These are phyloP conservation scores for Phalaenopsis hybrid DNA, from an alignment of 116 monocot genomes.

Conservation along the genomic window DNA sequence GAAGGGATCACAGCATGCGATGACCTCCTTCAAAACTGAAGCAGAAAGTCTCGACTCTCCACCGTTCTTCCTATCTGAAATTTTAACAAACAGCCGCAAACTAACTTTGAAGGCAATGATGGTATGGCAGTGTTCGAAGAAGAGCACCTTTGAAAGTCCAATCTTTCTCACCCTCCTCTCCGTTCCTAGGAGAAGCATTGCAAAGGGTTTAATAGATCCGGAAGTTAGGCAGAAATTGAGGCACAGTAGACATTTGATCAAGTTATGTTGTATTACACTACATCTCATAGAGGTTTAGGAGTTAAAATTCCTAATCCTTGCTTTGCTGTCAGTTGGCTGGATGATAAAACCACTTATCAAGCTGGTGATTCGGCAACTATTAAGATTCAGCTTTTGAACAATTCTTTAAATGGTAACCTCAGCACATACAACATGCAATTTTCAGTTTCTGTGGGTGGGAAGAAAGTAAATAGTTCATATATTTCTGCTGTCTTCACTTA, in stretches of 20 bases:
- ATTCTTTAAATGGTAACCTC: slow-evolving; percentile 12
- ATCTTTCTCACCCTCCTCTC: no score
- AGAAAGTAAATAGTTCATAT: slow-evolving; percentile 68
- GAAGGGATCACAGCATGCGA: no score
- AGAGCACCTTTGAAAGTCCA: no score
- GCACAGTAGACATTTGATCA: not conserved
- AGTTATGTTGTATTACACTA: not conserved
- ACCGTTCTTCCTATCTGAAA: no score
- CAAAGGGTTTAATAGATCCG: no score
- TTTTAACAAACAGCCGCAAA: no score
- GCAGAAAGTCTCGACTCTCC: no score
- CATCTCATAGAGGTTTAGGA: slow-evolving; percentile 13
- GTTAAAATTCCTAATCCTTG: slow-evolving; percentile 24
- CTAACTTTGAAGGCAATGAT: no score
- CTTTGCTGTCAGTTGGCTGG: slow-evolving; percentile 56
- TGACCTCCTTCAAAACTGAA: no score
- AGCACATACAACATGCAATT: slow-evolving; percentile 32
- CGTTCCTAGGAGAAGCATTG: no score
- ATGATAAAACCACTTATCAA: slow-evolving; percentile 51
- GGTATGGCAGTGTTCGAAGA: no score
- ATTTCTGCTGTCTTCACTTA: slow-evolving; percentile 45
- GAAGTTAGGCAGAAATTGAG: no score
- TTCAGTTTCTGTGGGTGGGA: slow-evolving; percentile 51
- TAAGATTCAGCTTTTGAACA: slow-evolving; percentile 41
- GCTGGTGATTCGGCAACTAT: slow-evolving; percentile 62